A percentile compares a stretch with the other conserved stretches of the same genome.
These are phyloP conservation scores for Acanthamoeba divionensis DNA, from an alignment of 208 protist species.

Conservation along the genomic window DNA sequence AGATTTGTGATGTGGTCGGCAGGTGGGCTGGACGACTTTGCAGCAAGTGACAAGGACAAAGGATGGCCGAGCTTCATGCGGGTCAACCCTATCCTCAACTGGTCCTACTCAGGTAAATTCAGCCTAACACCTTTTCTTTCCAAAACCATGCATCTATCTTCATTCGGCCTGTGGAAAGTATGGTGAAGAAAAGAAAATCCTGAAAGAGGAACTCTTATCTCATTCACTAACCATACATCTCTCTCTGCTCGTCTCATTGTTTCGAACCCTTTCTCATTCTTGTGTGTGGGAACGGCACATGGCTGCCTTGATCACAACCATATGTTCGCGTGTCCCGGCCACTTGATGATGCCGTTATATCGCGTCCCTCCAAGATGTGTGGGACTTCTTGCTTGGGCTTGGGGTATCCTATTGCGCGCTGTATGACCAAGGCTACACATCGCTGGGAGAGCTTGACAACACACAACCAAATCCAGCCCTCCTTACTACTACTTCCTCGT, in stretches of 20 bases:
- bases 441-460: constrained; percentile 56
- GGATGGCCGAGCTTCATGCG: constrained; percentile 68
- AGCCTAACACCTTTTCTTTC: no score
- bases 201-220: no score
- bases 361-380: constrained; percentile 45
- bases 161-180: no score
- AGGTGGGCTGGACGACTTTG: not conserved
- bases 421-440: constrained; percentile 65
- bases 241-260: no score
- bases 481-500: not conserved
- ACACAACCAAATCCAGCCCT: constrained; percentile 63
- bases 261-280: no score
- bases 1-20: not conserved
- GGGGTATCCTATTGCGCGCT: constrained; percentile 63
- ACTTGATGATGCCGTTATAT: not conserved
- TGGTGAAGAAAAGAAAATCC: no score
- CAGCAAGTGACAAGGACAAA: constrained; percentile 11
- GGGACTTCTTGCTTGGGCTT: constrained; percentile 53
- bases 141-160: no score
- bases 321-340: no score
- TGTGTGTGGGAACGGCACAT: no score
- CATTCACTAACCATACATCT: no score
- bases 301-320: no score
- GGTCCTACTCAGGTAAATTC: constrained; percentile 56
- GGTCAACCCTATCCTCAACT: constrained; percentile 69